Percentiles rank a stretch among this genome's conserved stretches.
These are phyloP conservation scores for Urochloa ruziziensis DNA, from an alignment of 176 grass and related monocot genomes.

Conservation along the genomic window DNA sequence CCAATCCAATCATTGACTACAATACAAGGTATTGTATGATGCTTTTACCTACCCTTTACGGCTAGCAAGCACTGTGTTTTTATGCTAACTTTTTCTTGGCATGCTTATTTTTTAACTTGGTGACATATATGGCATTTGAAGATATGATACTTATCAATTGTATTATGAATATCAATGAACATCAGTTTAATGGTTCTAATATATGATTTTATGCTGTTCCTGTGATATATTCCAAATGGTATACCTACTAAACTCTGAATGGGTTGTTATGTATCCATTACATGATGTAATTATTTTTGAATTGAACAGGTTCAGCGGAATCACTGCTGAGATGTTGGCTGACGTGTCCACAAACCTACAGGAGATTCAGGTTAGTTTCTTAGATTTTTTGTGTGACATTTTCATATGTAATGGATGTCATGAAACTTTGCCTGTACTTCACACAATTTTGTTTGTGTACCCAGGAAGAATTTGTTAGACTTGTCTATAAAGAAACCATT, in stretches of 20 bases:
- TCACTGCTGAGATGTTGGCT: conserved; percentile 84
- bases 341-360: conserved; percentile 79
- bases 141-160: conserved; percentile 10
- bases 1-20: conserved; percentile 82
- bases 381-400: background rate
- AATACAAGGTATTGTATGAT: conserved; percentile 75
- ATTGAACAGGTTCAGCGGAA: conserved; percentile 84
- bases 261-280: background rate
- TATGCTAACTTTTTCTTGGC: background rate
- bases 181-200: background rate
- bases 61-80: background rate
- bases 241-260: background rate
- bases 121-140: background rate
- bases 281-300: conserved; percentile 27
- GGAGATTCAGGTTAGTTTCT: conserved; percentile 78
- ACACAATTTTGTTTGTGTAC: conserved; percentile 31
- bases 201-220: conserved; percentile 13
- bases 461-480: conserved; percentile 71
- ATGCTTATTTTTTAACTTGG: background rate
- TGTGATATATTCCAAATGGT: conserved; percentile 13
- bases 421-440: conserved; percentile 21
- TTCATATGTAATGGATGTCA: background rate
- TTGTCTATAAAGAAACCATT: conserved; percentile 88
- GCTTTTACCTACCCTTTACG: conserved; percentile 10
- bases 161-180: conserved; percentile 7